Conservation (phyloP, 2,329 filamentous ascomycete genomes). For the Scopulariopsis brevicaulis region DNA sequence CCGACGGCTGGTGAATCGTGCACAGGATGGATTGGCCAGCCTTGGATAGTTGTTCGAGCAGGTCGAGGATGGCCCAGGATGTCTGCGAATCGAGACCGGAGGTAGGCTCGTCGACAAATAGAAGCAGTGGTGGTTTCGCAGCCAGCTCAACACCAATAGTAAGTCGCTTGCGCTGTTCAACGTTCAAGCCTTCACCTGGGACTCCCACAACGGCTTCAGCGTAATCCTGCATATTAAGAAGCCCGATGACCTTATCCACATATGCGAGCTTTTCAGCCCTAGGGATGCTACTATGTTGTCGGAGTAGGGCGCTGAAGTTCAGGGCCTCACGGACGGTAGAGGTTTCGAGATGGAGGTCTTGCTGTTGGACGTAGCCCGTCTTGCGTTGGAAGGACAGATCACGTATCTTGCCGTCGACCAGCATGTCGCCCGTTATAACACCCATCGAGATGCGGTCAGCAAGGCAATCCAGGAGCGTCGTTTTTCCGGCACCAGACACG, state of each 20-base stretch:
- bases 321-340: constrained; percentile 83
- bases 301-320: constrained; percentile 73
- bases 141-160: constrained; percentile 36
- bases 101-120: constrained; percentile 53
- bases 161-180: constrained; percentile 37
- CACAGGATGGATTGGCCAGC: constrained; percentile 36
- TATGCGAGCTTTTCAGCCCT: constrained; percentile 65
- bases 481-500: constrained; percentile 88
- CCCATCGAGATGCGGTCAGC: constrained; percentile 82
- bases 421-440: constrained; percentile 76
- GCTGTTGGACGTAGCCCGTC: constrained; percentile 86
- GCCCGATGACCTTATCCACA: constrained; percentile 40
- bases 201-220: constrained; percentile 40
- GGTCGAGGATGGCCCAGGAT: constrained; percentile 61
- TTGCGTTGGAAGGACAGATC: constrained; percentile 83
- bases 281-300: constrained; percentile 67
- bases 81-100: constrained; percentile 48
- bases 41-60: constrained; percentile 52
- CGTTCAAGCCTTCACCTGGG: constrained; percentile 29
- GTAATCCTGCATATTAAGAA: constrained; percentile 43
- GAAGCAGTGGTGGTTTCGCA: constrained; percentile 30
- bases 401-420: constrained; percentile 51
- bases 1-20: constrained; percentile 38
- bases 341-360: constrained; percentile 78
- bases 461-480: constrained; percentile 76